These are phyloP conservation scores for Globisporangium iwayamae DNA, from an alignment of 352 stramenopile genomes.

Conservation along the genomic window DNA sequence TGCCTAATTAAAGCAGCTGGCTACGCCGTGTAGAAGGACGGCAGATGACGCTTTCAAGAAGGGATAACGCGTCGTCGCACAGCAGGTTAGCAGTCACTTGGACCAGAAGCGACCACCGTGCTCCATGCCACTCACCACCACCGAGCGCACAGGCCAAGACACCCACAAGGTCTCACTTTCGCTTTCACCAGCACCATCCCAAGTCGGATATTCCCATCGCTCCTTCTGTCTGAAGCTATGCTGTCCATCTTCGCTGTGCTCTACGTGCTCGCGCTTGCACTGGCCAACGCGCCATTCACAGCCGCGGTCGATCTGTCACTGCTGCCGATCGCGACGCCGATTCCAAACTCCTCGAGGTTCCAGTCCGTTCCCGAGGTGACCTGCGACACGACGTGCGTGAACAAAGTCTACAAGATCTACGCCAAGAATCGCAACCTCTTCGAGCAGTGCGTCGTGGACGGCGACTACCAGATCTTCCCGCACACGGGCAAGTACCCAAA, in stretches of 20 bases:
- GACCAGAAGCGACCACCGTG: too few relatives aligned
- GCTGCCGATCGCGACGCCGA: background rate
- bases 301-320: background rate
- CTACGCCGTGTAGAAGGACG: too few relatives aligned
- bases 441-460: constrained; percentile 43
- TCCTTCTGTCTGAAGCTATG: too few relatives aligned
- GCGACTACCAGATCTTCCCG: constrained; percentile 62
- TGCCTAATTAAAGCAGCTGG: too few relatives aligned
- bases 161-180: background rate
- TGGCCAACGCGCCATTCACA: too few relatives aligned
- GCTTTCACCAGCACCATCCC: background rate
- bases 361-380: background rate
- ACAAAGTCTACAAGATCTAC: constrained; percentile 50
- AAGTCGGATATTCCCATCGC: background rate
- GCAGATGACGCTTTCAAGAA: too few relatives aligned
- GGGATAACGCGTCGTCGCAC: background rate
- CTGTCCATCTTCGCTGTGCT: background rate
- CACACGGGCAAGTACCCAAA: constrained; percentile 43
- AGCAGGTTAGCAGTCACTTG: background rate
- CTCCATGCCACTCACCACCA: too few relatives aligned
- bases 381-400: constrained; percentile 9
- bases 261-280: background rate
- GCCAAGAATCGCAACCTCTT: constrained; percentile 53
- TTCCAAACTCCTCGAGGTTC: background rate
- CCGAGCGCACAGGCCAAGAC: too few relatives aligned